A percentile compares a stretch with the other conserved stretches of the same genome.
These are phyloP conservation scores for Saccharomyces uvarum DNA, from an alignment of 1,139 yeast genomes.

Conservation along the genomic window DNA sequence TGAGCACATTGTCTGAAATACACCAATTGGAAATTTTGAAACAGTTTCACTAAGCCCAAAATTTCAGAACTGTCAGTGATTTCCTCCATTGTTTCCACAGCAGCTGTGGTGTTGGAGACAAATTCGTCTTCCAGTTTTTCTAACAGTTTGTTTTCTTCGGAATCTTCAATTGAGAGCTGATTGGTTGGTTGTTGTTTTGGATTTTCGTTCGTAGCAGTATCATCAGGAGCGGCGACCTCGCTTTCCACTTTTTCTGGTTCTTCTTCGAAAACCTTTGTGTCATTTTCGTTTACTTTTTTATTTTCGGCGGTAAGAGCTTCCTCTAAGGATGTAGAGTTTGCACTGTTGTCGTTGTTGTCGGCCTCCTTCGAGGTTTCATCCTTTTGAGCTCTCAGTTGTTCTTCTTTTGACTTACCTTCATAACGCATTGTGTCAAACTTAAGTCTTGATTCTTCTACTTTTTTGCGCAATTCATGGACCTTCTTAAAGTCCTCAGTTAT, in stretches of 20 bases:
- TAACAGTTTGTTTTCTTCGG: conserved; percentile 30
- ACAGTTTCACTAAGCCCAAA: conserved; percentile 52
- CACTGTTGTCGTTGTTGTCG: neutral
- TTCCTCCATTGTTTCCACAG: conserved; percentile 70
- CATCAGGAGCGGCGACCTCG: neutral
- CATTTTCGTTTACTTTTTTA: neutral
- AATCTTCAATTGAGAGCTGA: conserved; percentile 1
- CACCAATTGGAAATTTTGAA: conserved; percentile 59
- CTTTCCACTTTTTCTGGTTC: neutral
- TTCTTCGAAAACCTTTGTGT: neutral
- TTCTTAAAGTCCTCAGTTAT: conserved; percentile 53
- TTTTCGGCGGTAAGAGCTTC: neutral
- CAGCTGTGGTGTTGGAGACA: conserved; percentile 66
- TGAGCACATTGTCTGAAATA: conserved; percentile 50
- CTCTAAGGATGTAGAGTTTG: neutral
- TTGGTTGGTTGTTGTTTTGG: neutral
- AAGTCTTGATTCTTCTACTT: conserved; percentile 60
- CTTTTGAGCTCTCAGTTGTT: conserved; percentile 14
- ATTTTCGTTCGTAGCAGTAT: neutral
- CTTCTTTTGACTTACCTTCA: conserved; percentile 36
- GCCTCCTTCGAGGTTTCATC: neutral
- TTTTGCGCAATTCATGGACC: conserved; percentile 54
- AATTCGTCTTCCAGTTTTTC: conserved; percentile 69
- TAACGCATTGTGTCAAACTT: conserved; percentile 64
- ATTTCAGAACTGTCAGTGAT: conserved; percentile 61